Evolutionary conservation across 108 stramenopile genomes (phyloP).

Genomic region (Nannochloropsis salina): DNA sequence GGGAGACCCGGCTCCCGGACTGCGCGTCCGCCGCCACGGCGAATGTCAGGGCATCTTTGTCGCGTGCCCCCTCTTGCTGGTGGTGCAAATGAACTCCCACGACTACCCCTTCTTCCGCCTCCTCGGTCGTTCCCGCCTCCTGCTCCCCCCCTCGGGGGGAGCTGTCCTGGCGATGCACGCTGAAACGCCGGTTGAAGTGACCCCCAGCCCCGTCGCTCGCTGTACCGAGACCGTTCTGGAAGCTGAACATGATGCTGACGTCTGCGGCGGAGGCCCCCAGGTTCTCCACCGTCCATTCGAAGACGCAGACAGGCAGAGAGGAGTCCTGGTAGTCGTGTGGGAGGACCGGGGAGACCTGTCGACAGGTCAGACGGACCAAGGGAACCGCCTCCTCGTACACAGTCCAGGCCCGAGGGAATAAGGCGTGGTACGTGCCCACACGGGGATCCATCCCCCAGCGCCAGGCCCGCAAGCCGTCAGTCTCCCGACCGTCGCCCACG

Average conservation of each 20-base stretch:
- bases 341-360: constrained; percentile 40
- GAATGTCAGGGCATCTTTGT: constrained; percentile 22
- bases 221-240: constrained; percentile 33
- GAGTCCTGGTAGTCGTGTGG: constrained; percentile 44
- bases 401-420: constrained; percentile 45
- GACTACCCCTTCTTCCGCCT: constrained; percentile 16
- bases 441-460: constrained; percentile 19
- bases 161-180: background rate
- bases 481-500: constrained; percentile 23
- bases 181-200: background rate
- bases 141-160: background rate
- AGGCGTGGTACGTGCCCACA: constrained; percentile 32
- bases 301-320: constrained; percentile 37
- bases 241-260: constrained; percentile 48
- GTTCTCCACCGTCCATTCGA: constrained; percentile 36
- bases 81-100: constrained; percentile 15
- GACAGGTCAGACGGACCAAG: constrained; percentile 9
- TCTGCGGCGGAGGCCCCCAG: constrained; percentile 20
- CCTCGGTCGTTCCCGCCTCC: background rate
- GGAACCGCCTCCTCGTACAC: constrained; percentile 40
- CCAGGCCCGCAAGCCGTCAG: constrained; percentile 5
- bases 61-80: background rate
- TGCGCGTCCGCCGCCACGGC: constrained; percentile 18
- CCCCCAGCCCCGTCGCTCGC: constrained; percentile 23
- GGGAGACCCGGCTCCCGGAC: background rate